Conservation (phyloP, 2,329 filamentous ascomycete genomes). For the Pyrenophora graminea region DNA sequence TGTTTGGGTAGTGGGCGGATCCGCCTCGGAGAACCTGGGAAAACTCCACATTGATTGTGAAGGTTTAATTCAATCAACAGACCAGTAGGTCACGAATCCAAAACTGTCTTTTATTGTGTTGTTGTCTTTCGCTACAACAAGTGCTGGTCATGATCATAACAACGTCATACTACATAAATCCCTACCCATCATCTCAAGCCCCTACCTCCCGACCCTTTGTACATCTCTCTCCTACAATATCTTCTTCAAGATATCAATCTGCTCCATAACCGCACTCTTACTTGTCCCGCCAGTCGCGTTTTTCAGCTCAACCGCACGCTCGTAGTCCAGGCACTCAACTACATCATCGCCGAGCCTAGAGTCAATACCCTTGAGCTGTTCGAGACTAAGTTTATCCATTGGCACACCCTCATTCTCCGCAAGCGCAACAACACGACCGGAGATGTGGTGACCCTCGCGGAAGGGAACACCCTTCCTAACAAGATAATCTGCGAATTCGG, state of each 20-base stretch:
- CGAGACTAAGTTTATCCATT: slow-evolving; percentile 70
- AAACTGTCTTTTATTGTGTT: too few relatives aligned
- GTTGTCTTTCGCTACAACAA: too few relatives aligned
- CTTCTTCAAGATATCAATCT: slow-evolving; percentile 61
- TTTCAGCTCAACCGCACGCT: slow-evolving; percentile 79
- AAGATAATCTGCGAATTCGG: slow-evolving; percentile 68
- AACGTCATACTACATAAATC: too few relatives aligned
- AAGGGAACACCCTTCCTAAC: slow-evolving; percentile 73
- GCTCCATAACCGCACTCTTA: slow-evolving; percentile 66
- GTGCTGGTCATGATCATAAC: too few relatives aligned
- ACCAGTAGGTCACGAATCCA: too few relatives aligned
- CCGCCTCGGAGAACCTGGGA: too few relatives aligned
- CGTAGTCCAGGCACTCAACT: slow-evolving; percentile 73
- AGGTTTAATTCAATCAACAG: too few relatives aligned
- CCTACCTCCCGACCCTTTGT: too few relatives aligned
- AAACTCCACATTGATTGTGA: too few relatives aligned
- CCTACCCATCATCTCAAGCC: too few relatives aligned
- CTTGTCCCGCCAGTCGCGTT: slow-evolving; percentile 79
- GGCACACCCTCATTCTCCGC: slow-evolving; percentile 68
- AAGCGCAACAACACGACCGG: slow-evolving; percentile 71
- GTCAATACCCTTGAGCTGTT: slow-evolving; percentile 71
- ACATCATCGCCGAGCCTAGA: slow-evolving; percentile 73
- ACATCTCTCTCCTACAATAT: too few relatives aligned
- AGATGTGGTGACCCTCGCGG: slow-evolving; percentile 79
- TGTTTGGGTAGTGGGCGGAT: too few relatives aligned